Evolutionary conservation across 2,329 filamentous ascomycete genomes (phyloP).

Genomic region (Penicillium sclerotiorum): DNA sequence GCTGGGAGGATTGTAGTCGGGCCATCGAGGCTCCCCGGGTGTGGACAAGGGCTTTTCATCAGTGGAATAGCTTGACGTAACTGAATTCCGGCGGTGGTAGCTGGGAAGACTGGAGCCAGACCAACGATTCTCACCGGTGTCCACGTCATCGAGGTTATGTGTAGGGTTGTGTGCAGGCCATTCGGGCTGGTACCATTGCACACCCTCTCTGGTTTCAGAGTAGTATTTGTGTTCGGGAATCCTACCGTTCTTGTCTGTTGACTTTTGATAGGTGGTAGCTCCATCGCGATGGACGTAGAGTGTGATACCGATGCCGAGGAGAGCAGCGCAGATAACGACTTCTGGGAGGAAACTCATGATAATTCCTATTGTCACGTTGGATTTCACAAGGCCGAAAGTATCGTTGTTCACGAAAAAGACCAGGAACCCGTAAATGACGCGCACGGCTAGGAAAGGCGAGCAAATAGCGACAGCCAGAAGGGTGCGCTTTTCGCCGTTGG

Average conservation of each 20-base stretch:
- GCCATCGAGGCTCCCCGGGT: too few relatives aligned
- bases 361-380: slow-evolving; percentile 45
- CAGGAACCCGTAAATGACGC: slow-evolving; percentile 53
- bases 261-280: background rate
- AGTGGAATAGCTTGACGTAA: too few relatives aligned
- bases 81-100: too few relatives aligned
- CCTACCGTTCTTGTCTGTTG: background rate
- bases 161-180: background rate
- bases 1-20: too few relatives aligned
- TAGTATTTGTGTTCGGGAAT: background rate
- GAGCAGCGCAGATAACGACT: slow-evolving; percentile 50
- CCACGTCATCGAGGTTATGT: too few relatives aligned
- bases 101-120: too few relatives aligned
- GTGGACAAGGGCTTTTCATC: too few relatives aligned
- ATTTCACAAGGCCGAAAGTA: slow-evolving; percentile 48
- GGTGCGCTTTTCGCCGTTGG: slow-evolving; percentile 51
- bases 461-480: slow-evolving; percentile 47
- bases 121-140: too few relatives aligned
- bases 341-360: slow-evolving; percentile 57
- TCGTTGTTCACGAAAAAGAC: slow-evolving; percentile 45
- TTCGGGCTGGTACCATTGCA: too few relatives aligned
- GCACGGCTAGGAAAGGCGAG: slow-evolving; percentile 54
- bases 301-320: slow-evolving; percentile 37
- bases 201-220: too few relatives aligned
- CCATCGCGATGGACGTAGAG: slow-evolving; percentile 9